Base-by-base conservation (phyloP, 116 monocot species). In the Cymodocea nodosa region DNA sequence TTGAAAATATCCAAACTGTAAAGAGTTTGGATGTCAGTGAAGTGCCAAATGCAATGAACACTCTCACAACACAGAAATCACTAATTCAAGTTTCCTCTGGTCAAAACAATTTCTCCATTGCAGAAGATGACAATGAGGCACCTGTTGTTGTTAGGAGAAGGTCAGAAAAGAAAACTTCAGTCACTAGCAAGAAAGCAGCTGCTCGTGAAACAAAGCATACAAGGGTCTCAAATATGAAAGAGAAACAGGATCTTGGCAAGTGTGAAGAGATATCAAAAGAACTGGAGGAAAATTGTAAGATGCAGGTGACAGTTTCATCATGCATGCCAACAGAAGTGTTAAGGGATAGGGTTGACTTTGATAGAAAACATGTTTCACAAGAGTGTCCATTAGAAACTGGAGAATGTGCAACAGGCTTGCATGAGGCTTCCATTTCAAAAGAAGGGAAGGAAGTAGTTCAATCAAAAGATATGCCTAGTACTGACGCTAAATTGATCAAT, bases 131-230 rank as follows among this genome's bases (percentile, higher is more conserved):
- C 60, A 65, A 23, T 55, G 11, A 34, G 37, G 44, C 66, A 15
- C 63, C 86, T 73, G 59, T 68, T 48, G 52, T 72, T 30, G 74
- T 79, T 50, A 65, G 73, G 51, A 74, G 74, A 59, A 80, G 53
- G 44, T 24, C 78, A 63, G 82, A 82, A 63, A 79, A 67, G 55
- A 92, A 80, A 71, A 59, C 73, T 37, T 81, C 92, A n/a, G 78
- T 84, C 30, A 85, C 74, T 35, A 85, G 85, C 22, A 87, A 83
- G 70, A 93, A 85, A 35, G 88, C 83, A 40, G 81, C 82, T 76
- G 84, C 88, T 68, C 82, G 87, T 71, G 87, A 82, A 75, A 70
- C 83, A 61, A 81, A 75, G 50, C 78, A 61, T 22, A 70, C 73
- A 59, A 73, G 75, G 51, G 49, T 34, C 57, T 24, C 61, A 16